A percentile compares a stretch with the other conserved stretches of the same genome.
phyloP scores from a whole-genome alignment of 2,329 filamentous ascomycete genomes.

The Monilinia laxa region DNA sequence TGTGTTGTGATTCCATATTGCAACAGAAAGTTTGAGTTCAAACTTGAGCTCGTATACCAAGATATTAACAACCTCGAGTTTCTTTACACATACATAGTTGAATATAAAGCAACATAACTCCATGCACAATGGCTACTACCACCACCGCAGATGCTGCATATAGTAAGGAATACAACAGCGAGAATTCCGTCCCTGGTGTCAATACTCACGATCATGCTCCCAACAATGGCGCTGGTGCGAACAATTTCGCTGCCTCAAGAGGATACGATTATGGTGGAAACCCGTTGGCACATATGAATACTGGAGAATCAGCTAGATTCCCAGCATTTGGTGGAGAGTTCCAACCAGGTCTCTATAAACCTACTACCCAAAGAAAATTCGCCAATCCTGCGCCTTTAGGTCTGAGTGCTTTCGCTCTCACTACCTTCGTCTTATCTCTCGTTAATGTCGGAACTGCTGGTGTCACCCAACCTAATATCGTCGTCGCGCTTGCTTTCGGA shows the following conservation, averaged over 20 bases:
- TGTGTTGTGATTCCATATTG: not conserved
- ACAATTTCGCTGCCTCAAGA: constrained; percentile 14
- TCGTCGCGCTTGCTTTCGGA: constrained; percentile 56
- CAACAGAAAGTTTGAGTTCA: not conserved
- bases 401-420: constrained; percentile 60
- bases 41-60: not conserved
- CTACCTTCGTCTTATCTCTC: constrained; percentile 59
- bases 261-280: constrained; percentile 41
- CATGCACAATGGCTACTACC: constrained; percentile 34
- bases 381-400: constrained; percentile 62
- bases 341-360: constrained; percentile 58
- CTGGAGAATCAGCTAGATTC: constrained; percentile 45
- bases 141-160: constrained; percentile 26
- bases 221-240: constrained; percentile 16
- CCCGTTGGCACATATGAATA: constrained; percentile 51
- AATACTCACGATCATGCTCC: constrained; percentile 29
- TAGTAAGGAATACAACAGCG: constrained; percentile 32
- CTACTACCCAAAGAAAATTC: constrained; percentile 52
- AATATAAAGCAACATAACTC: not conserved
- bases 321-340: constrained; percentile 59
- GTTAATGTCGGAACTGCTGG: constrained; percentile 55
- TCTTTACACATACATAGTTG: not conserved
- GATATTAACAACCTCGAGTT: not conserved
- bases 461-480: constrained; percentile 51
- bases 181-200: constrained; percentile 6